A percentile compares a stretch with the other conserved stretches of the same genome.
Conservation (phyloP, 345 rosid genomes). For the Viola odorata region DNA sequence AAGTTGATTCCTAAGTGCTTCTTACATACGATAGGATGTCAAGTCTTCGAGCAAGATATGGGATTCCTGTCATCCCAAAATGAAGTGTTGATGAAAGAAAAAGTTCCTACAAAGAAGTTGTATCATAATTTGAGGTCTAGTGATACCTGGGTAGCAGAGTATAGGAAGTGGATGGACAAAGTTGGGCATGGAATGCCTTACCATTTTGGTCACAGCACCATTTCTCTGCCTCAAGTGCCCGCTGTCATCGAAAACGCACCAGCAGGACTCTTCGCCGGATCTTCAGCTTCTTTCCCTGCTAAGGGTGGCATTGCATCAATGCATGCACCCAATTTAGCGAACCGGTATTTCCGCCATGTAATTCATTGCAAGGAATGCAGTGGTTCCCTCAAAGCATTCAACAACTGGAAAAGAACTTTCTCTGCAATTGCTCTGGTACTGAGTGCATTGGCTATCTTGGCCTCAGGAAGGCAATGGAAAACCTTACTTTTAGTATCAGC, state of each 20-base stretch:
- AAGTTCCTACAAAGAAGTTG: slow-evolving; percentile 69
- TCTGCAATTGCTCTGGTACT: slow-evolving; percentile 40
- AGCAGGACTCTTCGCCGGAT: slow-evolving; percentile 72
- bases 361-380: slow-evolving; percentile 86
- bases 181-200: slow-evolving; percentile 99
- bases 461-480: slow-evolving; percentile 66
- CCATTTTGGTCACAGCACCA: slow-evolving; percentile 70
- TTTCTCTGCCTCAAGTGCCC: slow-evolving; percentile 58
- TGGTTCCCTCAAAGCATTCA: slow-evolving; percentile 46
- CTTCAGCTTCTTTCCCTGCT: slow-evolving; percentile 67
- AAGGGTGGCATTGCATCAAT: slow-evolving; percentile 68
- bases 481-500: slow-evolving; percentile 43
- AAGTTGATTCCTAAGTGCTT: slow-evolving; percentile 71
- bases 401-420: slow-evolving; percentile 53
- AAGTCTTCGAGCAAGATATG: slow-evolving; percentile 95
- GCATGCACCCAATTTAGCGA: slow-evolving; percentile 77
- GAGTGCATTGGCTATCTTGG: slow-evolving; percentile 60
- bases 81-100: slow-evolving; percentile 69
- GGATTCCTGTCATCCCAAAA: slow-evolving; percentile 87
- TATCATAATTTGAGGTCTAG: slow-evolving; percentile 71
- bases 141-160: slow-evolving; percentile 86
- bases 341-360: slow-evolving; percentile 74
- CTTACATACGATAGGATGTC: slow-evolving; percentile 75
- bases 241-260: slow-evolving; percentile 91
- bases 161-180: slow-evolving; percentile 96